These are phyloP conservation scores for Blastobotrys serpentis DNA, from an alignment of 1,139 yeast genomes.

Conservation along the genomic window DNA sequence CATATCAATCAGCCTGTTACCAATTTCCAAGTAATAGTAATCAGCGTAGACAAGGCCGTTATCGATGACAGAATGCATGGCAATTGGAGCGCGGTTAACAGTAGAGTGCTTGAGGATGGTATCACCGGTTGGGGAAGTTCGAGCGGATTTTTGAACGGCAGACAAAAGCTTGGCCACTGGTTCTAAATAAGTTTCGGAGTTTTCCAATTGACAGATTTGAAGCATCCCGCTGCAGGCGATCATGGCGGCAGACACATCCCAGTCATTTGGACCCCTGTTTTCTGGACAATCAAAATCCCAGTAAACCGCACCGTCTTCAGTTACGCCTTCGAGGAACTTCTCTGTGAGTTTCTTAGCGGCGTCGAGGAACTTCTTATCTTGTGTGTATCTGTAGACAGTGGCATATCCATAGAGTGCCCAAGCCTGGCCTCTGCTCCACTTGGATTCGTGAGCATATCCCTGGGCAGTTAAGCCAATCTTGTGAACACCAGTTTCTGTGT, in stretches of 20 bases:
- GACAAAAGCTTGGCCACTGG: constrained; percentile 13
- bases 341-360: constrained; percentile 32
- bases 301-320: constrained; percentile 33
- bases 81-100: constrained; percentile 31
- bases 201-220: constrained; percentile 26
- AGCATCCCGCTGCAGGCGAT: constrained; percentile 33
- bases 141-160: constrained; percentile 20
- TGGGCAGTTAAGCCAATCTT: constrained; percentile 34
- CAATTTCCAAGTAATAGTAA: constrained; percentile 34
- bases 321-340: constrained; percentile 29
- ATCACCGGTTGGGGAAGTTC: constrained; percentile 24
- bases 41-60: constrained; percentile 38
- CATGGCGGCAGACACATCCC: constrained; percentile 36
- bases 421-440: constrained; percentile 35
- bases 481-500: constrained; percentile 28
- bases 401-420: constrained; percentile 34
- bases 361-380: constrained; percentile 30
- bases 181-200: constrained; percentile 20
- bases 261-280: constrained; percentile 22
- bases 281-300: constrained; percentile 39
- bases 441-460: constrained; percentile 35
- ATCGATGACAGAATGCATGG: constrained; percentile 23
- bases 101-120: constrained; percentile 33
- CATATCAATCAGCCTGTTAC: constrained; percentile 34
- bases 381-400: constrained; percentile 33